Base-by-base conservation (phyloP, 1,284 basidiomycete species). In the Ganoderma meredithae region DNA sequence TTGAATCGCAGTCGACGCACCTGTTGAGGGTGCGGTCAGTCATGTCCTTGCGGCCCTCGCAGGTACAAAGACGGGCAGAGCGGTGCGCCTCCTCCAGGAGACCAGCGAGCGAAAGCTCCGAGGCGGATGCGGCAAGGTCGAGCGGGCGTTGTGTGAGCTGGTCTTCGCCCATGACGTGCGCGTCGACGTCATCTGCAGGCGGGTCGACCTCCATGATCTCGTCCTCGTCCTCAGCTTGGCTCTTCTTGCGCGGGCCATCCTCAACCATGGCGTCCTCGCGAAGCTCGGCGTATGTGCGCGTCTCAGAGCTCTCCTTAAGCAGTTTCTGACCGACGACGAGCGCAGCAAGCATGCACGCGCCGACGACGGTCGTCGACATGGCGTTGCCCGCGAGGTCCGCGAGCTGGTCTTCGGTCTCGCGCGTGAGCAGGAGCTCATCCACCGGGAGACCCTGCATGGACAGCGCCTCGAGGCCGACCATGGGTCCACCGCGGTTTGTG, bases 301-400 rank as follows among this genome's bases (percentile, higher is more conserved):
- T 82, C 73, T 92, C 90, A 55, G 88, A 79, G 1, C 92, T 93
- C 1, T 81, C 79, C 72, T 89, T 90, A 41, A 95, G 81, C 36
- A 93, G 84, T 55, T 87, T 85, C 75, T 85, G 85, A 6, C 90
- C 89, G 0, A 91, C 80, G 13, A 92, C 85, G 55, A 98, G 83
- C 0, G 96, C 95, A 12, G 94, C 90, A 49, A 98, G 82, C 74
- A 98, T 95, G 72, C 95, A 93, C 1, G 95, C 88, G 1, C 97
- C 96, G 25, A 98, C 96, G 15, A 98, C 96, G 0, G 96, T 98
- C 0, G 96, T 95, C 0, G 96, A 94, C 96, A 98, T 98, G 63
- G 96, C 97, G 75, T 98, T 98, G 0, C 96, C 96, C 13, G 96
- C 97, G 10, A 98, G 85, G 80, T 98, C 96, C 15, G 96, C 95